Conservation (phyloP, 257 asterid genomes). For the Ligustrum vulgare region DNA sequence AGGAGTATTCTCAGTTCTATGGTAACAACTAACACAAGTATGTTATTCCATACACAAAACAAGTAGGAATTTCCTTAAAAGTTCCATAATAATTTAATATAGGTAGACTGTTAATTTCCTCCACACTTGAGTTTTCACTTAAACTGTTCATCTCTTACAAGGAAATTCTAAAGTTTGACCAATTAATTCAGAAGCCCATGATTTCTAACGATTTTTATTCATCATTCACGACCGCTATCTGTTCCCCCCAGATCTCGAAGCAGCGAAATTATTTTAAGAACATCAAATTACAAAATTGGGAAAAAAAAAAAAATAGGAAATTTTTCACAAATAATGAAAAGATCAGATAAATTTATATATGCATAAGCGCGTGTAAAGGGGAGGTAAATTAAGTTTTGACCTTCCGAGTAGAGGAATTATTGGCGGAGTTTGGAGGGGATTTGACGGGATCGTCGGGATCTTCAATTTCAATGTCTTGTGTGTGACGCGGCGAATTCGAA, state of each 20-base stretch:
- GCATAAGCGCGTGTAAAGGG: neutral
- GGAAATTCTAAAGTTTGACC: neutral
- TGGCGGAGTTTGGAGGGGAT: conserved; percentile 76
- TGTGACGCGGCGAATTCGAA: conserved; percentile 47
- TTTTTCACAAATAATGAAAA: neutral
- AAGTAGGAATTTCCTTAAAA: conserved; percentile 6
- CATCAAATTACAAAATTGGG: neutral
- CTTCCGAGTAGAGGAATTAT: conserved; percentile 84
- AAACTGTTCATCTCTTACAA: neutral
- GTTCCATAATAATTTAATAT: neutral
- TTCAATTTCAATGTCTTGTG: conserved; percentile 60
- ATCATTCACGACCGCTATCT: neutral
- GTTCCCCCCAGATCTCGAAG: neutral
- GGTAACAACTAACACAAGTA: neutral
- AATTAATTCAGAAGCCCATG: neutral
- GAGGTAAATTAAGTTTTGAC: conserved; percentile 25
- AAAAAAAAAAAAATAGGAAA: neutral
- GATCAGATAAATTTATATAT: neutral
- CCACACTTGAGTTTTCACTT: neutral
- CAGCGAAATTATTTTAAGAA: neutral
- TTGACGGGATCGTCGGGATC: conserved; percentile 68
- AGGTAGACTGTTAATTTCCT: neutral
- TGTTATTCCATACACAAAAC: conserved; percentile 4
- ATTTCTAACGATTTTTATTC: neutral
- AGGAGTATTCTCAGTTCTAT: neutral